Conservation (phyloP, 2,329 filamentous ascomycete species). For the Nothophaeocryptopus gaeumannii region DNA sequence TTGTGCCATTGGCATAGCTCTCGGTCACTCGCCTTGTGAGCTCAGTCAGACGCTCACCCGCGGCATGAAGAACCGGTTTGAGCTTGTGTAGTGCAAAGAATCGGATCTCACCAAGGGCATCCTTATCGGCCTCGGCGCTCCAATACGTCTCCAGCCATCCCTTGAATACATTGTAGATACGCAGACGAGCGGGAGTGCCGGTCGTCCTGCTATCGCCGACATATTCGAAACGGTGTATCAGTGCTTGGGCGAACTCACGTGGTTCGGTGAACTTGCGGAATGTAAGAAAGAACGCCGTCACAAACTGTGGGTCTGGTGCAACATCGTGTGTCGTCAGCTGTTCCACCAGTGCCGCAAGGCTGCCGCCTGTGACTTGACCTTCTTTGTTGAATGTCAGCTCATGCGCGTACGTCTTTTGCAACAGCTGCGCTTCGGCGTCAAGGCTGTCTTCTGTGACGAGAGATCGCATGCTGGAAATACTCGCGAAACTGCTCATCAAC, state of each 20-base stretch:
- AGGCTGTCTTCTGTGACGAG: constrained; percentile 70
- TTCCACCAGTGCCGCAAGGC: constrained; percentile 86
- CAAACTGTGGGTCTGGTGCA: constrained; percentile 86
- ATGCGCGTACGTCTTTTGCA: constrained; percentile 88
- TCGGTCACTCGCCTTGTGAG: constrained; percentile 73
- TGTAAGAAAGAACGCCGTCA: constrained; percentile 92
- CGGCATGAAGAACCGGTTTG: constrained; percentile 65
- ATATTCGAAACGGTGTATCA: constrained; percentile 93
- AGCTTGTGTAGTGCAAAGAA: constrained; percentile 77
- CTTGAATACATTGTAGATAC: constrained; percentile 96
- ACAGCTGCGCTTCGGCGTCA: constrained; percentile 76
- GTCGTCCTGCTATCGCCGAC: constrained; percentile 74
- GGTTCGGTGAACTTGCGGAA: constrained; percentile 91
- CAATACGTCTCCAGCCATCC: constrained; percentile 96
- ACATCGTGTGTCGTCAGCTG: constrained; percentile 88
- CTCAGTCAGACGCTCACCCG: constrained; percentile 76
- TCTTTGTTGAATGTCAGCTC: constrained; percentile 93
- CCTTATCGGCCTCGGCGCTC: constrained; percentile 75
- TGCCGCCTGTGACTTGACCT: constrained; percentile 89
- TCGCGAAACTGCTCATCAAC: constrained; percentile 59
- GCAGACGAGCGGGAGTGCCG: constrained; percentile 75
- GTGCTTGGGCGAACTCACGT: constrained; percentile 68
- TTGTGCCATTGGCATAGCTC: constrained; percentile 45
- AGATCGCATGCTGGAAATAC: constrained; percentile 61
- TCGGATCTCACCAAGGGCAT: constrained; percentile 71